These are phyloP conservation scores for Russula olivacea DNA, from an alignment of 768 basidiomycete species.

Conservation along the genomic window DNA sequence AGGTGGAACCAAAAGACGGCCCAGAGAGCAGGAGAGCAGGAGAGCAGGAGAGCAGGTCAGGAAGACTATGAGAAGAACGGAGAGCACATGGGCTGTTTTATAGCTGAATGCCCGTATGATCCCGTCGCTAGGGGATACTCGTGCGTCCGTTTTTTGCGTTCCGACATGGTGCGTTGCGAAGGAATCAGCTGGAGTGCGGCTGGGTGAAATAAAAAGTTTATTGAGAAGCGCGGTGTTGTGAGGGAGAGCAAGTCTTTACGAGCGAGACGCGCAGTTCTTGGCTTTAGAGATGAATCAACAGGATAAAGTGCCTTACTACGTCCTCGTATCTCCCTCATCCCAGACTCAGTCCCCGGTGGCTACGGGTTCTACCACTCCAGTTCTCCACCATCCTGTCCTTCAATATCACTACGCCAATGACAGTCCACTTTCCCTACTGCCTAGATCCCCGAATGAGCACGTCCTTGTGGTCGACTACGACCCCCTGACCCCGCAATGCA, in stretches of 20 bases:
- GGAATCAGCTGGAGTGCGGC: too few species aligned
- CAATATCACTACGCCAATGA: constrained; percentile 84
- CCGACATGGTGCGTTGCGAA: neutral
- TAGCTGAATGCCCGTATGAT: neutral
- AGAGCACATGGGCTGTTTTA: neutral
- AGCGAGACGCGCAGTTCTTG: neutral
- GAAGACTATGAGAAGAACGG: constrained; percentile 21
- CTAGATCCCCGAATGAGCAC: constrained; percentile 56
- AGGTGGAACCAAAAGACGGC: constrained; percentile 25
- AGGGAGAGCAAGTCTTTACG: neutral
- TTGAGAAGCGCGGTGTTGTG: neutral
- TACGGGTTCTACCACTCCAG: constrained; percentile 29
- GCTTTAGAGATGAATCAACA: constrained; percentile 10
- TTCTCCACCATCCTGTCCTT: constrained; percentile 63
- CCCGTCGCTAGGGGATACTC: neutral
- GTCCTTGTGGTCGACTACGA: constrained; percentile 71
- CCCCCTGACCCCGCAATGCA: constrained; percentile 34
- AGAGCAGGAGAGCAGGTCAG: constrained; percentile 11
- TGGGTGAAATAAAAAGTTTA: too few species aligned
- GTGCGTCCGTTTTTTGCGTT: neutral
- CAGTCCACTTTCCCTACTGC: constrained; percentile 57
- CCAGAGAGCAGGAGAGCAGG: constrained; percentile 22
- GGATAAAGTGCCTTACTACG: constrained; percentile 51
- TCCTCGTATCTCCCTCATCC: constrained; percentile 58
- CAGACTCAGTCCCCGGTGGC: constrained; percentile 38